Base-by-base conservation (phyloP, 2,329 filamentous ascomycete species). In the Scleromitrula shiraiana region DNA sequence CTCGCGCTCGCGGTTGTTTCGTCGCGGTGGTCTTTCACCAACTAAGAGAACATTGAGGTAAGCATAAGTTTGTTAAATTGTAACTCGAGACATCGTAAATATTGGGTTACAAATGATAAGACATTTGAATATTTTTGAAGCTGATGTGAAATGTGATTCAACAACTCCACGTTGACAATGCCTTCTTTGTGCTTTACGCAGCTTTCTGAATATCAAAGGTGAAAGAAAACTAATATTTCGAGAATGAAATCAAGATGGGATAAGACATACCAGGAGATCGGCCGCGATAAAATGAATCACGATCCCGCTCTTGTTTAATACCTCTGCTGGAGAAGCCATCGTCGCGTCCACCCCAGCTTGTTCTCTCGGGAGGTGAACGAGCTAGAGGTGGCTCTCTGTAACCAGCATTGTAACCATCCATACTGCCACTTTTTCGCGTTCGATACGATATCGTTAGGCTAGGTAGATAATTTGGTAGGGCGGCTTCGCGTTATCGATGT, bases 241-340 rank as follows among this genome's bases (percentile, higher is more conserved):
- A 22, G 4, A 12, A 10, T 10, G 24, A 7, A 19, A 41, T 15
- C 14, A 12, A 29, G 10, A 33, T 19, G 39, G 12, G 45, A 22
- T 32, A 10, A 12, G 33, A 76, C 81, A 64, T 74, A 87, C 83
- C 82, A 65, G 83, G 83, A 58, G 83, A 87, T 64, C 83, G 76
- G 52, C 76, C 77, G 50, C 82, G 76, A 57, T 83, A 82, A 54
- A 81, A 82, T 35, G 69, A 73, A 59, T 85, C 80, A 41, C 70
- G 69, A 51, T 75, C 69, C 17, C 80, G 77, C 24, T 57, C 22
- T 17, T 56, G 57, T 39, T 64, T 60, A 35, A 27, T 10, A 20
- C 17, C 30, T 50, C 50, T 46, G n/a, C n/a, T n/a, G n/a, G n/a
- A n/a, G 17, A 56, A 54, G 30, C 27, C 52, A 35, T 53, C 40